phyloP scores from a whole-genome alignment of 441 rosid species.

The Erodium trifolium region DNA sequence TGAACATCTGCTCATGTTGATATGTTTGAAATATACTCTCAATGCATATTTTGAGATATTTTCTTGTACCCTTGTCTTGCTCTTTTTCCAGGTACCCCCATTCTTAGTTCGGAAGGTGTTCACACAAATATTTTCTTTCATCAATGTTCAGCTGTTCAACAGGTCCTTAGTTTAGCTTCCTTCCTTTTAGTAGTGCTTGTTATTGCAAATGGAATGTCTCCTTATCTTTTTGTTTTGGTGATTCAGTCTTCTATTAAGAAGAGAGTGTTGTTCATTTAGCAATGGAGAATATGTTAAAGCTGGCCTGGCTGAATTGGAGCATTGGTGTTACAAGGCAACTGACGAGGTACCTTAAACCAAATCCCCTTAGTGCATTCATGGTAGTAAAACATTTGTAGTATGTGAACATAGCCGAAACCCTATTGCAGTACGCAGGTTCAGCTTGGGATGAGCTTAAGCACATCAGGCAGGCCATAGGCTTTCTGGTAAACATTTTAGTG shows the following conservation, averaged over 20 bases:
- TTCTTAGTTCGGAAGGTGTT: slow-evolving; percentile 81
- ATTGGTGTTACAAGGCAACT: slow-evolving; percentile 94
- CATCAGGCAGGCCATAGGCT: slow-evolving; percentile 71
- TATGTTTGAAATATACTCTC: neutral
- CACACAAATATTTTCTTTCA: slow-evolving; percentile 84
- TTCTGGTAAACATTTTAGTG: slow-evolving; percentile 41
- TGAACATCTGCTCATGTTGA: neutral
- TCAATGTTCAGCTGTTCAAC: slow-evolving; percentile 82
- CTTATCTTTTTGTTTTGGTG: slow-evolving; percentile 1
- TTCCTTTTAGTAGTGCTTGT: slow-evolving; percentile 1
- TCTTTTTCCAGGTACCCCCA: slow-evolving; percentile 60
- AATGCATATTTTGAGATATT: slow-evolving; percentile 1
- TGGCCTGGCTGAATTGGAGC: slow-evolving; percentile 92
- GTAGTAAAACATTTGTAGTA: neutral
- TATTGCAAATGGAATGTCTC: neutral
- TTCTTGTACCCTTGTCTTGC: neutral
- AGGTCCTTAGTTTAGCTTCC: slow-evolving; percentile 30
- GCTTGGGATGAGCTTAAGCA: slow-evolving; percentile 81
- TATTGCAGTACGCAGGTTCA: slow-evolving; percentile 71
- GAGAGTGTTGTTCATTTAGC: slow-evolving; percentile 99
- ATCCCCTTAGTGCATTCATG: slow-evolving; percentile 10
- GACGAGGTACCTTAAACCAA: slow-evolving; percentile 57
- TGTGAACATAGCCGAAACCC: slow-evolving; percentile 13
- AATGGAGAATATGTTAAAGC: slow-evolving; percentile 97
- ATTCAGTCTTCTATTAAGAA: slow-evolving; percentile 73